Conservation (phyloP, 441 rosid species). For the Kokia cookei region DNA sequence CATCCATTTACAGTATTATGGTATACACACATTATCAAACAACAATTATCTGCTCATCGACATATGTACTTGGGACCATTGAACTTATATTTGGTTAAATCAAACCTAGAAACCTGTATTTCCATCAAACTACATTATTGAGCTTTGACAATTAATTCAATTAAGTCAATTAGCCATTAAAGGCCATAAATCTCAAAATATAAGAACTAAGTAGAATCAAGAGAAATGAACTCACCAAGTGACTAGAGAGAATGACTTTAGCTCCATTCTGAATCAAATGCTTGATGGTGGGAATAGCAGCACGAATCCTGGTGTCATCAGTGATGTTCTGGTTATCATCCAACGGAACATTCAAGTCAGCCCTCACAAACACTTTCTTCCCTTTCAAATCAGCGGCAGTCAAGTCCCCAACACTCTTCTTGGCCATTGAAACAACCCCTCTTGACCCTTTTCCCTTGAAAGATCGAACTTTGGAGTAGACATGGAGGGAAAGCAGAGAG, state of each 20-base stretch:
- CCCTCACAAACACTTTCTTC: conserved; percentile 71
- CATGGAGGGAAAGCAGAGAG: conserved; percentile 38
- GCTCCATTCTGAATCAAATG: conserved; percentile 70
- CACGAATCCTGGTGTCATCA: conserved; percentile 69
- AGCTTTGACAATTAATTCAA: background rate
- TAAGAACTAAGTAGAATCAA: background rate
- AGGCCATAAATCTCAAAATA: background rate
- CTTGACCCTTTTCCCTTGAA: conserved; percentile 34
- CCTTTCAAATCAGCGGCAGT: conserved; percentile 55
- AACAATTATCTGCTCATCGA: background rate
- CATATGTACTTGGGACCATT: no score
- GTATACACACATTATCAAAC: background rate
- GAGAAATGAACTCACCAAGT: conserved; percentile 35
- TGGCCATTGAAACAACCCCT: conserved; percentile 56
- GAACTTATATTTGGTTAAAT: background rate
- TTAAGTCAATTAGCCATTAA: background rate
- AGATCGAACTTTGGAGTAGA: conserved; percentile 35
- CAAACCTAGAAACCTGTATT: background rate
- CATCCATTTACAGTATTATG: background rate
- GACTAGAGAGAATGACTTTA: conserved; percentile 72
- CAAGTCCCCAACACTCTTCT: conserved; percentile 69
- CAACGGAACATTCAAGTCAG: conserved; percentile 71
- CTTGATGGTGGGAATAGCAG: conserved; percentile 80
- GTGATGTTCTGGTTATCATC: conserved; percentile 67
- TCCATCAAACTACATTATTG: background rate